Evolutionary conservation across 371 early-diverging fungal genomes (phyloP).

Genomic region (Vairimorpha necatrix): DNA sequence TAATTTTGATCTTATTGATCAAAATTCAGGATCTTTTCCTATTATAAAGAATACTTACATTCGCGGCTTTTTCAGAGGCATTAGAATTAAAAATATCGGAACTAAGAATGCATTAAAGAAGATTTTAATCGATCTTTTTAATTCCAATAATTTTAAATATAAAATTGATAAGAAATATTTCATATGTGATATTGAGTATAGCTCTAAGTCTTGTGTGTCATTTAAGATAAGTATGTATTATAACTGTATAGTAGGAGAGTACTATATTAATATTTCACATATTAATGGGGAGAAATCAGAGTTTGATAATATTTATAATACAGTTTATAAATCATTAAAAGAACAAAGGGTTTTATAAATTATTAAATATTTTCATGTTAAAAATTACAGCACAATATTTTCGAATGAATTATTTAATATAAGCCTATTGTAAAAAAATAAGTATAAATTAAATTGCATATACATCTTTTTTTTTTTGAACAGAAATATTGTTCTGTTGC

Average conservation of each 20-base stretch:
- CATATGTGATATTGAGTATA: conserved; percentile 32
- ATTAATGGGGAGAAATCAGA: conserved; percentile 27
- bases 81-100: conserved; percentile 42
- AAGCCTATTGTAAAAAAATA: not conserved
- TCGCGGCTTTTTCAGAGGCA: conserved; percentile 56
- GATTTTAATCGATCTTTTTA: conserved; percentile 50
- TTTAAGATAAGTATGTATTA: conserved; percentile 58
- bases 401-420: not conserved
- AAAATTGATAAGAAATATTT: conserved; percentile 51
- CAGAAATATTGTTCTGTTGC: not conserved
- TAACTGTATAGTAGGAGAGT: conserved; percentile 52
- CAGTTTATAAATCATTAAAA: conserved; percentile 26
- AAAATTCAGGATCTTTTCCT: conserved; percentile 10
- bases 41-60: conserved; percentile 45
- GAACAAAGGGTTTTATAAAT: not conserved
- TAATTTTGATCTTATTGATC: not conserved
- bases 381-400: not conserved
- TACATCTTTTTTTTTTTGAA: not conserved
- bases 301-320: conserved; percentile 35
- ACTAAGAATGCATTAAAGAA: conserved; percentile 49
- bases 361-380: not conserved
- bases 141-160: conserved; percentile 31
- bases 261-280: conserved; percentile 38
- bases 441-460: not conserved
- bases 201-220: not conserved